Percentiles rank a stretch among this genome's conserved stretches.
Conservation (phyloP, 495 filamentous ascomycete genomes). For the Aspergillus biplanus region DNA sequence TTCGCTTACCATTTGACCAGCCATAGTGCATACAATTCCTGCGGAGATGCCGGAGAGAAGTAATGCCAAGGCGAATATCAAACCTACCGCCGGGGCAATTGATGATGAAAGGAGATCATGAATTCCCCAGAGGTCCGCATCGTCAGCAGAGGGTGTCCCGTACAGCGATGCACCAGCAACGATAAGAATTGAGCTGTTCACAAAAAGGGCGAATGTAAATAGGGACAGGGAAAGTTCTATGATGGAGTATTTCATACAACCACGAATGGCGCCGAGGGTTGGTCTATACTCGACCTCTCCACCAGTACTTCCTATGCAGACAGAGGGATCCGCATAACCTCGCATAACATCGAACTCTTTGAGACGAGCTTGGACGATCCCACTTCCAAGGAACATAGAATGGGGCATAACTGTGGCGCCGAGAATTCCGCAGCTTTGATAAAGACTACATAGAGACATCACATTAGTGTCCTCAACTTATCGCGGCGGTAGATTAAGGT, state of each 20-base stretch:
- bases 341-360: conserved; percentile 71
- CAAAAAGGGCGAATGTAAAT: conserved; percentile 92
- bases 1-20: conserved; percentile 82
- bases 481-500: neutral
- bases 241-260: conserved; percentile 82
- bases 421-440: conserved; percentile 89
- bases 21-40: conserved; percentile 82
- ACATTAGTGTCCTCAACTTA: conserved; percentile 16
- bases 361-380: conserved; percentile 82
- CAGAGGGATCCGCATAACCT: conserved; percentile 56
- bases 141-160: conserved; percentile 52
- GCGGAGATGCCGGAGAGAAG: conserved; percentile 77
- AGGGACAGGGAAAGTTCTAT: conserved; percentile 74
- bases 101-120: conserved; percentile 71
- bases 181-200: conserved; percentile 90
- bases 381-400: conserved; percentile 85
- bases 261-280: conserved; percentile 73
- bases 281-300: conserved; percentile 72
- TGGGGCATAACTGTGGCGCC: conserved; percentile 96
- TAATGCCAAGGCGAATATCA: conserved; percentile 76
- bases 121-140: conserved; percentile 81
- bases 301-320: conserved; percentile 39
- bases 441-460: conserved; percentile 57
- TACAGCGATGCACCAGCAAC: conserved; percentile 82
- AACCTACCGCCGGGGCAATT: conserved; percentile 72